phyloP scores from a whole-genome alignment of 208 protist species.

The Leishmania martiniquensis region DNA sequence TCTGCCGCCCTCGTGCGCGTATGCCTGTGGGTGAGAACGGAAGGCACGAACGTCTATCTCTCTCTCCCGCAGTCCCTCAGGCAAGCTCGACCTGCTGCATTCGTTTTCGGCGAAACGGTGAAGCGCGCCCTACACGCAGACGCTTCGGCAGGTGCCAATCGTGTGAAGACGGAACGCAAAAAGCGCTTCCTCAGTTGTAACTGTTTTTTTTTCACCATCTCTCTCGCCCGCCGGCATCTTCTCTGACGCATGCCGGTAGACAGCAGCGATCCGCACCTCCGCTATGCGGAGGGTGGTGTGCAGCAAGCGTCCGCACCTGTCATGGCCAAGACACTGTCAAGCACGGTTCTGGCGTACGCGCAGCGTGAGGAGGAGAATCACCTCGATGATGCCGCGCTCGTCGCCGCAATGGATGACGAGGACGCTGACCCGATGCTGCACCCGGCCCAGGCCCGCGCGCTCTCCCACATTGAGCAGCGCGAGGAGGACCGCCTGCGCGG shows the following conservation, averaged over 20 bases:
- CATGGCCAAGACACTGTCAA: slow-evolving; percentile 4
- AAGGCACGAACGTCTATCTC: too few species aligned
- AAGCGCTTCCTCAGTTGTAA: too few species aligned
- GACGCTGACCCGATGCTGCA: slow-evolving; percentile 29
- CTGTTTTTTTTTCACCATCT: too few species aligned
- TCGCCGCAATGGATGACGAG: slow-evolving; percentile 25
- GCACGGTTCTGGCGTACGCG: slow-evolving; percentile 25
- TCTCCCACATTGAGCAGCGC: slow-evolving; percentile 19
- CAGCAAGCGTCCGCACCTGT: not conserved
- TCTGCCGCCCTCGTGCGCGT: too few species aligned
- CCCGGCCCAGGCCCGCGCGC: slow-evolving; percentile 20
- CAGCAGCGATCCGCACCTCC: not conserved
- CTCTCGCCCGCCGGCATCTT: not conserved
- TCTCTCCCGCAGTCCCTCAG: too few species aligned
- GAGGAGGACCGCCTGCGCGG: slow-evolving; percentile 22
- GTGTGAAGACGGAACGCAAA: too few species aligned
- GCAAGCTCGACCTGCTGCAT: too few species aligned
- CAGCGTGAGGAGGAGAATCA: slow-evolving; percentile 22
- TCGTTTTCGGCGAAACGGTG: too few species aligned
- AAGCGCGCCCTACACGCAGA: too few species aligned
- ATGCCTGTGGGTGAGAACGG: too few species aligned
- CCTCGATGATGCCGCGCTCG: slow-evolving; percentile 21
- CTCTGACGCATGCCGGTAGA: not conserved
- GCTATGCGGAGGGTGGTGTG: not conserved
- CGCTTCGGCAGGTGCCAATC: too few species aligned